Percentiles rank a stretch among this genome's conserved stretches.
These are phyloP conservation scores for Inonotus hispidus DNA, from an alignment of 1,284 basidiomycete species.

Conservation along the genomic window DNA sequence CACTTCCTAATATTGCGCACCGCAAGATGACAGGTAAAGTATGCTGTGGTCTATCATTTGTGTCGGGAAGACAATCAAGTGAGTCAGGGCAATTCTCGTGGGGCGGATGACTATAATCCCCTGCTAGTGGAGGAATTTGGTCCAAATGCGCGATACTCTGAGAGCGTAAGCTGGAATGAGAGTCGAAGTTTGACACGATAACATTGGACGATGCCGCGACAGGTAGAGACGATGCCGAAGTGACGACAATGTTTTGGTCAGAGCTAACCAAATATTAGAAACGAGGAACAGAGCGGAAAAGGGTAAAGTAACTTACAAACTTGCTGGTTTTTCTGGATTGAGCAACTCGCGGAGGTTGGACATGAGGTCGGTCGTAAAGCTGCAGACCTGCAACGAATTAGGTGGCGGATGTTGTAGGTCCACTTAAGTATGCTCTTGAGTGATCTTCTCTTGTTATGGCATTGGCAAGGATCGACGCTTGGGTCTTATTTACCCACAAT, in stretches of 20 bases:
- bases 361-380: constrained; percentile 32
- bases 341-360: constrained; percentile 47
- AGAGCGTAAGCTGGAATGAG: background rate
- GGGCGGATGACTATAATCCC: constrained; percentile 40
- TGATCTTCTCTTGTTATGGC: constrained; percentile 19
- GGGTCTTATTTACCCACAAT: constrained; percentile 6
- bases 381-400: no score
- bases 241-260: background rate
- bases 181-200: background rate
- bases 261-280: background rate
- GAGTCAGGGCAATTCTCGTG: constrained; percentile 73
- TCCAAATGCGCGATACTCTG: background rate
- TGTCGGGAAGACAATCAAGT: constrained; percentile 69
- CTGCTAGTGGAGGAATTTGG: constrained; percentile 1
- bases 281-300: constrained; percentile 20
- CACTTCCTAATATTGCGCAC: constrained; percentile 73
- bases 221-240: background rate
- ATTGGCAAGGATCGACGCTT: constrained; percentile 21
- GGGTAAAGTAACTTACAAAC: background rate
- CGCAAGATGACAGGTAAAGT: constrained; percentile 76
- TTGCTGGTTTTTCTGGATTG: constrained; percentile 41
- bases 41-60: constrained; percentile 69
- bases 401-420: constrained; percentile 5
- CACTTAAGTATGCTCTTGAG: background rate
- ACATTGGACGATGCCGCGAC: background rate